phyloP scores from a whole-genome alignment of 2,329 filamentous ascomycete species.

The Exutisphaerella laricina region DNA sequence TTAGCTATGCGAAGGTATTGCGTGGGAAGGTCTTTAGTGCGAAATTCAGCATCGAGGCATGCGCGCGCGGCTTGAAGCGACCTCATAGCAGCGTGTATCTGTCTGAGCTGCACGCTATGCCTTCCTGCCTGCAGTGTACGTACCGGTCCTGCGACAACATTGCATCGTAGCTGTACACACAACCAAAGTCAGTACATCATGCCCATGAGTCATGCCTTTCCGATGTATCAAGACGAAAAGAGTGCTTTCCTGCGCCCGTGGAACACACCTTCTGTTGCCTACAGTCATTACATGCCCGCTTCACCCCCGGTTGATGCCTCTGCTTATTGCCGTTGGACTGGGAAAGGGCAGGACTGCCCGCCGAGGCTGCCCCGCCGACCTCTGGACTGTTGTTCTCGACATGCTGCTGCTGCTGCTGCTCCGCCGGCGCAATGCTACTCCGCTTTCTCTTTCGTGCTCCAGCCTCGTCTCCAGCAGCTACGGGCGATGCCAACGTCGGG shows the following conservation, averaged over 20 bases:
- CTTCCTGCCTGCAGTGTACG: no score
- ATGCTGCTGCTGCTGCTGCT: no score
- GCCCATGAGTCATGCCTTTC: constrained; percentile 2
- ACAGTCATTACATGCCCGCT: constrained; percentile 79
- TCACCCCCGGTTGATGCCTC: constrained; percentile 47
- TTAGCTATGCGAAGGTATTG: no score
- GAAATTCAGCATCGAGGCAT: no score
- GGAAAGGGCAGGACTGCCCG: constrained; percentile 15
- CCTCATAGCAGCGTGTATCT: no score
- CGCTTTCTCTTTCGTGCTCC: constrained; percentile 14
- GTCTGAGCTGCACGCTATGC: no score
- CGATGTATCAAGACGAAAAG: neutral
- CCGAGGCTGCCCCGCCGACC: constrained; percentile 13
- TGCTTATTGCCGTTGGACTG: constrained; percentile 19
- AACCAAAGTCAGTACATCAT: constrained; percentile 14
- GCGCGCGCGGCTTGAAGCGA: no score
- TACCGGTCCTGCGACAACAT: constrained; percentile 75
- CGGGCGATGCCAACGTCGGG: constrained; percentile 7
- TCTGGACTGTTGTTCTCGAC: constrained; percentile 1
- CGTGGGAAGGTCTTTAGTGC: no score
- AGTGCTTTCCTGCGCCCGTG: neutral
- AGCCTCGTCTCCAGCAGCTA: constrained; percentile 10
- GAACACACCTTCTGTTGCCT: constrained; percentile 70
- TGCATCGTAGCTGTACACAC: constrained; percentile 63
- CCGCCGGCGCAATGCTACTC: constrained; percentile 5